Evolutionary conservation across 192 early-diverging fungal genomes (phyloP).

Genomic region (Coemansia sp.): DNA sequence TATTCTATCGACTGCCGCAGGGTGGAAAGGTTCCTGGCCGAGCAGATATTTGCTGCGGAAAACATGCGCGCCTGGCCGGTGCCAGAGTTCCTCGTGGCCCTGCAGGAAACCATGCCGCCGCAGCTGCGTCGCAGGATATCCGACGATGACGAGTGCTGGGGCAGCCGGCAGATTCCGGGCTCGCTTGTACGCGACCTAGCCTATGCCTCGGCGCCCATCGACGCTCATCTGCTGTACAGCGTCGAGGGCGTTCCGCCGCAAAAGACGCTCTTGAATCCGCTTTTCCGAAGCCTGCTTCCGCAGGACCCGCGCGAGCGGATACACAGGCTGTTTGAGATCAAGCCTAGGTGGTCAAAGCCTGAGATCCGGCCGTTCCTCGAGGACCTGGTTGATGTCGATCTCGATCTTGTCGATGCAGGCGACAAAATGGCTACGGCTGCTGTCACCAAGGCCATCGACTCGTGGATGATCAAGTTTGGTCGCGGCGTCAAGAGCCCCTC

Average conservation of each 20-base stretch:
- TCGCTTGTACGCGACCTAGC: slow-evolving; percentile 46
- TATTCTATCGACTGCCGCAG: slow-evolving; percentile 27
- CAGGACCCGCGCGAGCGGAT: slow-evolving; percentile 29
- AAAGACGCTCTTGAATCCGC: slow-evolving; percentile 23
- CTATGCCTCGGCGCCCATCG: slow-evolving; percentile 24
- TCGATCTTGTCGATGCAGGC: slow-evolving; percentile 10
- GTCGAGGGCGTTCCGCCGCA: slow-evolving; percentile 10
- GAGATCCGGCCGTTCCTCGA: slow-evolving; percentile 48
- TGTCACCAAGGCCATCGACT: slow-evolving; percentile 30
- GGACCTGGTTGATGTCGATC: slow-evolving; percentile 44
- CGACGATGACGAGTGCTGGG: slow-evolving; percentile 18
- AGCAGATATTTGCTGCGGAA: slow-evolving; percentile 42
- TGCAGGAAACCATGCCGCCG: slow-evolving; percentile 44
- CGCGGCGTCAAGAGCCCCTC: slow-evolving; percentile 27
- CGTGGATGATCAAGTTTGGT: slow-evolving; percentile 44
- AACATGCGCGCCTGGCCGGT: slow-evolving; percentile 33
- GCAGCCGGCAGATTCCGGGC: slow-evolving; percentile 22
- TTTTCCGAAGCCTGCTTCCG: slow-evolving; percentile 26
- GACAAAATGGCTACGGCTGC: slow-evolving; percentile 11
- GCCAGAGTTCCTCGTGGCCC: slow-evolving; percentile 33
- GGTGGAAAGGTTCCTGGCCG: slow-evolving; percentile 40
- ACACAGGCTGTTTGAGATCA: slow-evolving; percentile 36
- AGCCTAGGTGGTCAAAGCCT: slow-evolving; percentile 24
- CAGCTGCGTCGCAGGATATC: slow-evolving; percentile 16
- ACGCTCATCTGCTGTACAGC: slow-evolving; percentile 23